Base-by-base conservation (phyloP, 441 rosid species). In the Adansonia gregorii region DNA sequence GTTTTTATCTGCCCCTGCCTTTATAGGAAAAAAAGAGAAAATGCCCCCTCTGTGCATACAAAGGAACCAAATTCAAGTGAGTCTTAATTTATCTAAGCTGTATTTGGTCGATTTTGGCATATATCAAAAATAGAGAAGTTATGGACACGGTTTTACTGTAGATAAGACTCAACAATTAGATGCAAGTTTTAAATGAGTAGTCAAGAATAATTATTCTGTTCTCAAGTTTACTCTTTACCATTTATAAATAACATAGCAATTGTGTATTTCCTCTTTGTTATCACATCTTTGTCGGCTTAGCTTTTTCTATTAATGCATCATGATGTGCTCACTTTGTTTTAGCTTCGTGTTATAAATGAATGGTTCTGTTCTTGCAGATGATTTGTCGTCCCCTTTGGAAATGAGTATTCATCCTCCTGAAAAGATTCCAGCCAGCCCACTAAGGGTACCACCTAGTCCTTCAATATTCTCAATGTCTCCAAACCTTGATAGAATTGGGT, bases 361-460 rank as follows among this genome's bases (percentile, higher is more conserved):
- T 78, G 63, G 74, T 81, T 81, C 45, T 88, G 27, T 64, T 84
- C 17, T 86, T 82, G 84, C 92, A 91, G 97, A 78, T 73, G 93
- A 95, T 83, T 92, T 93, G 49, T 73, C 71, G 75, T 81, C 92
- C 68, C 72, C 95, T 11, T 85, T 82, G 8, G 90, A 88, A 75
- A 84, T 76, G 78, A 85, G 79, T 73, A 17, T 54, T 17, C 64
- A 17, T 68, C 80, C 86, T 82, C 70, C 88, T 73, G 99, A 89
- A 46, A 95, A 87, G 85, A 72, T 83, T 78, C 97, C 91, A 2
- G 86, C 86, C 64, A 93, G 92, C 82, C 97, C 98, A 19, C 82
- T 85, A 51, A 89, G 94, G 35, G 89, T 88, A 79, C 97, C 94
- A 0, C 93, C 95, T 60, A 94, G 97, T 87, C 97, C 99, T 81